These are phyloP conservation scores for Petrea volubilis DNA, from an alignment of 257 asterid genomes.

Conservation along the genomic window DNA sequence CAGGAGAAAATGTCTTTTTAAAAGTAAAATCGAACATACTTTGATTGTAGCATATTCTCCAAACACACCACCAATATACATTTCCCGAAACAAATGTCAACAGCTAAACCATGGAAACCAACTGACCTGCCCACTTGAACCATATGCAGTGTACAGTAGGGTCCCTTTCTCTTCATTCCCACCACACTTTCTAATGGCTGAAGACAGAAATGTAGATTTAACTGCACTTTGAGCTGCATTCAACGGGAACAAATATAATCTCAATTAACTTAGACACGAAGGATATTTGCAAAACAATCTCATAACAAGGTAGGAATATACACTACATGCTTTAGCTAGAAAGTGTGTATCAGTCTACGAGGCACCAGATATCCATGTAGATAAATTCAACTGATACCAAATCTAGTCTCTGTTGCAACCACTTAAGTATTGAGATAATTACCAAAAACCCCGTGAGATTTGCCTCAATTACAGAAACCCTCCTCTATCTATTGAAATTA, in stretches of 20 bases:
- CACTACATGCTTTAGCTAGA: not conserved
- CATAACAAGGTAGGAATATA: slow-evolving; percentile 15
- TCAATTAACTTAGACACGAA: not conserved
- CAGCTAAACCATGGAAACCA: not conserved
- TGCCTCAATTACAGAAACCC: too few relatives aligned
- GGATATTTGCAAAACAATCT: not conserved
- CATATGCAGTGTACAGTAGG: slow-evolving; percentile 76
- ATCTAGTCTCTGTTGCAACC: not conserved
- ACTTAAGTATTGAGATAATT: too few relatives aligned
- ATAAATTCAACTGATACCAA: not conserved
- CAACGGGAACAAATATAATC: slow-evolving; percentile 1
- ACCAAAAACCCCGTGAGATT: too few relatives aligned
- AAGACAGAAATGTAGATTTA: slow-evolving; percentile 75
- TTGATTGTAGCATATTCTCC: too few relatives aligned
- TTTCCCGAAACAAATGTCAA: slow-evolving; percentile 4
- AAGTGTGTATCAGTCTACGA: not conserved
- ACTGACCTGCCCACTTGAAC: slow-evolving; percentile 89
- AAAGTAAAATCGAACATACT: too few relatives aligned
- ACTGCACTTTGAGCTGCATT: slow-evolving; percentile 93
- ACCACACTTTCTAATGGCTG: slow-evolving; percentile 92
- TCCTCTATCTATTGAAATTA: too few relatives aligned
- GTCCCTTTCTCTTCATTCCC: slow-evolving; percentile 90
- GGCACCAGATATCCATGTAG: not conserved
- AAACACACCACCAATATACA: too few relatives aligned
- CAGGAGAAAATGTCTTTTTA: too few relatives aligned